Evolutionary conservation across 2,329 filamentous ascomycete genomes (phyloP).

Genomic region (Didymella glomerata): DNA sequence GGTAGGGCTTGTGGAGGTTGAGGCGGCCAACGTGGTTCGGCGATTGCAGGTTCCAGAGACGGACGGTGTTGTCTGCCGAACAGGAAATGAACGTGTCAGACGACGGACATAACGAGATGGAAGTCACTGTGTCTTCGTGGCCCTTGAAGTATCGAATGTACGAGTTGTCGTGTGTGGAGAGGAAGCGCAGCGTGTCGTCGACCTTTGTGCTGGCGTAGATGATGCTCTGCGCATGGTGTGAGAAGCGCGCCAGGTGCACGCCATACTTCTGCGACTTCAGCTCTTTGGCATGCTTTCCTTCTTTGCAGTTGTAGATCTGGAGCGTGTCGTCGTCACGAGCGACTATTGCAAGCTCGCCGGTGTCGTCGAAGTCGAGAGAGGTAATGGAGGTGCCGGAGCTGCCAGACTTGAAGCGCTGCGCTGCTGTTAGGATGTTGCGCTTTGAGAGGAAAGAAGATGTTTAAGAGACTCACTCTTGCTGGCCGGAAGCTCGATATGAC

Average conservation of each 20-base stretch:
- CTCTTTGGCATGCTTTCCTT: slow-evolving; percentile 87
- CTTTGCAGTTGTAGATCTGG: slow-evolving; percentile 92
- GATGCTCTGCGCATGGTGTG: slow-evolving; percentile 88
- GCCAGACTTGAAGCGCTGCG: slow-evolving; percentile 57
- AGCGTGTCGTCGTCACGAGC: slow-evolving; percentile 94
- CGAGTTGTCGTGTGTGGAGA: slow-evolving; percentile 92
- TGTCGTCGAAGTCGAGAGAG: slow-evolving; percentile 95
- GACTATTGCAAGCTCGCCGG: slow-evolving; percentile 89
- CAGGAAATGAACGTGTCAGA: slow-evolving; percentile 93
- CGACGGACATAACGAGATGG: slow-evolving; percentile 82
- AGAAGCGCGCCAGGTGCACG: slow-evolving; percentile 91
- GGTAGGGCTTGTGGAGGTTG: slow-evolving; percentile 79
- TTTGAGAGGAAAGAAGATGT: too few species aligned
- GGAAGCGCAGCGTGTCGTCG: slow-evolving; percentile 87
- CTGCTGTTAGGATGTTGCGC: slow-evolving; percentile 22
- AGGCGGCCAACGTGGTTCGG: slow-evolving; percentile 82
- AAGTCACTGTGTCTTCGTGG: slow-evolving; percentile 85
- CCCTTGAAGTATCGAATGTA: slow-evolving; percentile 97
- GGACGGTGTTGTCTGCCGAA: slow-evolving; percentile 87
- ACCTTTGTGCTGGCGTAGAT: slow-evolving; percentile 96
- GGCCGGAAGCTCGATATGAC: slow-evolving; percentile 81
- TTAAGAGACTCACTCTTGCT: slow-evolving; percentile 68
- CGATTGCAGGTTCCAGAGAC: slow-evolving; percentile 86
- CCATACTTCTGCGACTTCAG: slow-evolving; percentile 97
- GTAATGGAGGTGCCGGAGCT: slow-evolving; percentile 71